Evolutionary conservation across 169 alveolate genomes (phyloP).

Genomic region (Plasmodium vinckei): DNA sequence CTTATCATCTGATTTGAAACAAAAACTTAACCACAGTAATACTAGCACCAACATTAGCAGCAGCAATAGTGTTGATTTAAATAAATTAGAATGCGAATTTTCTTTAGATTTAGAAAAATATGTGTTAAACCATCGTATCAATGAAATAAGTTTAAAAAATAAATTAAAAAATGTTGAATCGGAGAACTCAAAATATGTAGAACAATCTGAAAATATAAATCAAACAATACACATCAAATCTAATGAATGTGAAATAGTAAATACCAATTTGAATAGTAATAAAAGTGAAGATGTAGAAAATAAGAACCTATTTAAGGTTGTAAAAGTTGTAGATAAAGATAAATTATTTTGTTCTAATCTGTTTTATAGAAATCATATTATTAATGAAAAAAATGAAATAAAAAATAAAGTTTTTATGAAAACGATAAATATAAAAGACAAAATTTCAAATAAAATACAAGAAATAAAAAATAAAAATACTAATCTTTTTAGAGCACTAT

Average conservation of each 20-base stretch:
- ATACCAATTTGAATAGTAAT: background rate
- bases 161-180: background rate
- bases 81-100: background rate
- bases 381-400: background rate
- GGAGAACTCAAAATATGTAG: background rate
- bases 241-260: background rate
- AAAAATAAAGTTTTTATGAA: background rate
- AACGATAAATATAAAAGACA: background rate
- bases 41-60: background rate
- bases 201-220: background rate
- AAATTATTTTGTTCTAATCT: constrained; percentile 12
- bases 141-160: constrained; percentile 17
- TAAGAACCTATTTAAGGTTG: background rate
- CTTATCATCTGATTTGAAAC: no score
- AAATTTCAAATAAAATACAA: constrained; percentile 17
- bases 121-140: constrained; percentile 38
- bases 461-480: constrained; percentile 15
- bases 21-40: background rate
- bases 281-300: background rate
- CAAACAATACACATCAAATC: background rate
- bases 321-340: background rate
- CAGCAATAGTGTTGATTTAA: background rate
- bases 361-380: background rate
- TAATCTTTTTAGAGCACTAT: constrained; percentile 18
- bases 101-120: constrained; percentile 17